A percentile compares a stretch with the other conserved stretches of the same genome.
These are phyloP conservation scores for Wickerhamomyces sp. DNA, from an alignment of 1,139 yeast species.

Conservation along the genomic window DNA sequence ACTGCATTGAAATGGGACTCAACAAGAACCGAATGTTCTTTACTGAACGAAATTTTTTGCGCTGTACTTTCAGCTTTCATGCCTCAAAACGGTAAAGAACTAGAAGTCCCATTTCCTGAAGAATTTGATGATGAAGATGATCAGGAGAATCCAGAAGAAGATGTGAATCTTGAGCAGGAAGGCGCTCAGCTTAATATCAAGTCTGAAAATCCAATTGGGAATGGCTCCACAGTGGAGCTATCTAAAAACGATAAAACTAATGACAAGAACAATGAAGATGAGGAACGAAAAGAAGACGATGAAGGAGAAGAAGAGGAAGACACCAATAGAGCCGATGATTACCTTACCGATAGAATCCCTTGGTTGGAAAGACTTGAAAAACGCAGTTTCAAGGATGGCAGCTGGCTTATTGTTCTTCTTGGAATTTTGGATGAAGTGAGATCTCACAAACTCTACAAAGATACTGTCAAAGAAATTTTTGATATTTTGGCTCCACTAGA, in stretches of 20 bases:
- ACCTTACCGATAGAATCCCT: constrained; percentile 55
- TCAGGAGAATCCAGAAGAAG: constrained; percentile 27
- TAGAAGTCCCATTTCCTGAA: constrained; percentile 13
- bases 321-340: constrained; percentile 37
- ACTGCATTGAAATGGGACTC: constrained; percentile 56
- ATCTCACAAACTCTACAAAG: constrained; percentile 50
- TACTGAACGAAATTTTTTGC: constrained; percentile 72
- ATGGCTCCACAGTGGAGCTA: too few relatives aligned
- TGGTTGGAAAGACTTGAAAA: constrained; percentile 79
- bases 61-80: constrained; percentile 36
- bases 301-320: constrained; percentile 20
- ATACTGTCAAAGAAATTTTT: constrained; percentile 42
- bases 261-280: constrained; percentile 11
- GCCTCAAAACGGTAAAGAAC: constrained; percentile 18
- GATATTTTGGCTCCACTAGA: constrained; percentile 55
- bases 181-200: too few relatives aligned
- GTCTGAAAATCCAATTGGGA: too few relatives aligned
- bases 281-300: constrained; percentile 15
- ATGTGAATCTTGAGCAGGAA: too few relatives aligned
- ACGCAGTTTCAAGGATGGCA: constrained; percentile 77
- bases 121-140: constrained; percentile 25
- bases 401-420: constrained; percentile 74
- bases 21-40: constrained; percentile 43
- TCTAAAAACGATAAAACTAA: too few relatives aligned
- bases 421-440: constrained; percentile 61